These are phyloP conservation scores for Exophiala oligosperma DNA, from an alignment of 2,329 filamentous ascomycete genomes.

Conservation along the genomic window DNA sequence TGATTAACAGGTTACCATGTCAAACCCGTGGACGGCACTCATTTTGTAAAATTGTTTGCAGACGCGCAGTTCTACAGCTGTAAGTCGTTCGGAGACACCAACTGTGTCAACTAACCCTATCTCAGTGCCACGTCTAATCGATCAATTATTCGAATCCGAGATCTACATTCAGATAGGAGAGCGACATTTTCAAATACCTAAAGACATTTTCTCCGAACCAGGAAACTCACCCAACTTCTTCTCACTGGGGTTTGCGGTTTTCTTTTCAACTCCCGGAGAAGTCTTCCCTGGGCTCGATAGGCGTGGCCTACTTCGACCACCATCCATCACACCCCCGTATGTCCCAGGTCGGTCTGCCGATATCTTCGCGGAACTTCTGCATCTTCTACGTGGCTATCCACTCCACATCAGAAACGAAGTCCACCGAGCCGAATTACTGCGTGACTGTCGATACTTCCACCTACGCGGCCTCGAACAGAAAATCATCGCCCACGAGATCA, in stretches of 20 bases:
- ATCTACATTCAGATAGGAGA: slow-evolving; percentile 92
- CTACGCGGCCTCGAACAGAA: slow-evolving; percentile 88
- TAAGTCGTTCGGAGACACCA: slow-evolving; percentile 43
- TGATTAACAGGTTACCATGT: slow-evolving; percentile 71
- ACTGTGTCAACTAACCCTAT: slow-evolving; percentile 3
- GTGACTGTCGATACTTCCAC: slow-evolving; percentile 90
- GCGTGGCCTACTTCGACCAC: slow-evolving; percentile 76
- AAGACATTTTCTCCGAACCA: slow-evolving; percentile 79
- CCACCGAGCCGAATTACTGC: slow-evolving; percentile 74
- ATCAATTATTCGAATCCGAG: slow-evolving; percentile 85
- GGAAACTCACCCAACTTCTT: slow-evolving; percentile 97
- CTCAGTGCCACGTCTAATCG: slow-evolving; percentile 80
- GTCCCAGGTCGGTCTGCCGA: slow-evolving; percentile 82
- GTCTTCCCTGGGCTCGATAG: slow-evolving; percentile 84
- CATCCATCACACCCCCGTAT: slow-evolving; percentile 77
- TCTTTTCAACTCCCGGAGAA: slow-evolving; percentile 77
- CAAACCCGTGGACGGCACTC: slow-evolving; percentile 73
- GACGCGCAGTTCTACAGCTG: slow-evolving; percentile 93
- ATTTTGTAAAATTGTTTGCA: slow-evolving; percentile 90
- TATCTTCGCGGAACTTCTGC: slow-evolving; percentile 78
- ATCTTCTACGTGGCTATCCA: slow-evolving; percentile 80
- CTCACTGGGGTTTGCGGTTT: slow-evolving; percentile 82
- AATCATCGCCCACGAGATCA: slow-evolving; percentile 74
- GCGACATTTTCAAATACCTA: slow-evolving; percentile 83
- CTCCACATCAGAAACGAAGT: slow-evolving; percentile 72